These are phyloP conservation scores for Trametes villosa DNA, from an alignment of 768 basidiomycete species.

Conservation along the genomic window DNA sequence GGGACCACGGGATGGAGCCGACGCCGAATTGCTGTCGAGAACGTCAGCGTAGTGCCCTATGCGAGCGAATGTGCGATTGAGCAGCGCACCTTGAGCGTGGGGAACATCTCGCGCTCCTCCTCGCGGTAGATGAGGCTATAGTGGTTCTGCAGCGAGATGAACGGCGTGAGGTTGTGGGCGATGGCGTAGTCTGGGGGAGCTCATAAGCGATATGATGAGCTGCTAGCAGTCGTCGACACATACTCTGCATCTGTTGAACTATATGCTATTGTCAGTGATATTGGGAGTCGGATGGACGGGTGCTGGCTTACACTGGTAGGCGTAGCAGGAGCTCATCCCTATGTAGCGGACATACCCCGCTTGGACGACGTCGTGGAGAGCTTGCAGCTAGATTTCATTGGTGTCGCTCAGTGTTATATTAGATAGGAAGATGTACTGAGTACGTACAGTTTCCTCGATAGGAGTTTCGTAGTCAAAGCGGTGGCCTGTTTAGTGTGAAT, in stretches of 20 bases:
- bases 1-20: slow-evolving; percentile 44
- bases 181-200: slow-evolving; percentile 47
- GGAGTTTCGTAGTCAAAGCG: slow-evolving; percentile 41
- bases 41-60: too few relatives aligned
- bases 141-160: slow-evolving; percentile 70
- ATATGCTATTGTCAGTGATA: background rate
- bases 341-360: slow-evolving; percentile 48
- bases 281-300: background rate
- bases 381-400: too few relatives aligned
- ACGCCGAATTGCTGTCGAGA: too few relatives aligned
- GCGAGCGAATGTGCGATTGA: too few relatives aligned
- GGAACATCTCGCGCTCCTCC: slow-evolving; percentile 64
- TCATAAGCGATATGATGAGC: background rate
- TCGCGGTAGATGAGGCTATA: slow-evolving; percentile 61
- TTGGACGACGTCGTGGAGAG: slow-evolving; percentile 50
- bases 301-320: slow-evolving; percentile 36
- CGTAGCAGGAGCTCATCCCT: slow-evolving; percentile 43
- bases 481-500: slow-evolving; percentile 11
- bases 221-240: too few relatives aligned
- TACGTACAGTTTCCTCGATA: slow-evolving; percentile 41
- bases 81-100: slow-evolving; percentile 47
- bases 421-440: too few relatives aligned
- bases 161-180: slow-evolving; percentile 47
- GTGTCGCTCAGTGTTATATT: too few relatives aligned
- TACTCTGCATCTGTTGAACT: slow-evolving; percentile 41